phyloP scores from a whole-genome alignment of 2,329 filamentous ascomycete genomes.

The Fusarium oligoseptatum region DNA sequence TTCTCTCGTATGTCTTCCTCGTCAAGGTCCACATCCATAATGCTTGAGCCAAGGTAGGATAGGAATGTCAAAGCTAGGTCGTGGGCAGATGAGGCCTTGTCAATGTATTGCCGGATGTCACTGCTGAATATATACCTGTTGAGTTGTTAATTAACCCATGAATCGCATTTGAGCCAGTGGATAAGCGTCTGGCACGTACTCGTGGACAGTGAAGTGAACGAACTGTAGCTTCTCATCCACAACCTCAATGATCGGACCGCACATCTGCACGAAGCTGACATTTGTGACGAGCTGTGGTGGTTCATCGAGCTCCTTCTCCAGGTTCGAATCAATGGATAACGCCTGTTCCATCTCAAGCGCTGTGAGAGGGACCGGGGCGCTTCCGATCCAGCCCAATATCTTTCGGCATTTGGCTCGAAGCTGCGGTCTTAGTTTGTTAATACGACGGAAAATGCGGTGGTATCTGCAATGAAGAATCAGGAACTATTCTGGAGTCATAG shows the following conservation, averaged over 20 bases:
- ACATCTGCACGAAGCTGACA: background rate
- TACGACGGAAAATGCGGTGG: background rate
- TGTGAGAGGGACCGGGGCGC: background rate
- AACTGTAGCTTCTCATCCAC: background rate
- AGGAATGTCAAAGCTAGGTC: background rate
- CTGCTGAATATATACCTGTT: background rate
- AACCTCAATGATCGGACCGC: background rate
- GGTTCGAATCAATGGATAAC: background rate
- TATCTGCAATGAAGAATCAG: background rate
- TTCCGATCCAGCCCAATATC: background rate
- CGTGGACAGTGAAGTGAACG: background rate
- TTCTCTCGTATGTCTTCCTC: background rate
- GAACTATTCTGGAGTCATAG: background rate
- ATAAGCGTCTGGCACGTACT: background rate
- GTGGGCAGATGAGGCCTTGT: background rate
- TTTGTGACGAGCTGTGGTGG: background rate
- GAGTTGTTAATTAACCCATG: background rate
- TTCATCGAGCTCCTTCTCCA: background rate
- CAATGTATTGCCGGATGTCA: background rate
- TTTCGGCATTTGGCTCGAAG: background rate
- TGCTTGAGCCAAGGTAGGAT: background rate
- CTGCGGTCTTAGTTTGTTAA: background rate
- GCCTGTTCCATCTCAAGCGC: background rate
- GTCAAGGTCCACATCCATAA: background rate
- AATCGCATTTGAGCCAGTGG: background rate